A percentile compares a stretch with the other conserved stretches of the same genome.
Conservation (phyloP, 345 rosid species). For the Eucalyptus melliodora region DNA sequence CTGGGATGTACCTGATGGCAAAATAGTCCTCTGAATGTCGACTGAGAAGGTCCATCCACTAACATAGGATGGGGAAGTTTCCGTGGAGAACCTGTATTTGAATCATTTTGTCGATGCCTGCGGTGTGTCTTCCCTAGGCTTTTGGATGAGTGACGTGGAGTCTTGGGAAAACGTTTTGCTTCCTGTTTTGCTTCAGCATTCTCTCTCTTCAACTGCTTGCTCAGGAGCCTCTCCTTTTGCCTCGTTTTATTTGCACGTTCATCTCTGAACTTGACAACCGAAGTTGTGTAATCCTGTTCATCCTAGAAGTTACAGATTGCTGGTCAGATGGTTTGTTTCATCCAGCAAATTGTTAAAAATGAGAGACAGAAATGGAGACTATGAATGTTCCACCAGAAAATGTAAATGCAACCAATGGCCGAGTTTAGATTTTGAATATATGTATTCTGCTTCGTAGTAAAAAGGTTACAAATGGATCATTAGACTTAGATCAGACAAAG, state of each 20-base stretch:
- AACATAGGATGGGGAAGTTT: constrained; percentile 7
- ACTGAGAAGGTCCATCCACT: constrained; percentile 8
- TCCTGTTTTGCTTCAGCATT: neutral
- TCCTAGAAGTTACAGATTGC: neutral
- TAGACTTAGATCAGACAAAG: neutral
- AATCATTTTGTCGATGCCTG: constrained; percentile 11
- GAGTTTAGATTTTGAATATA: neutral
- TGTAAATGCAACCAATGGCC: neutral
- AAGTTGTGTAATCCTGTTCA: neutral
- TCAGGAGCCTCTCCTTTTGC: neutral
- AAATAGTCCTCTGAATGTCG: neutral
- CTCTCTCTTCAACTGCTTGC: neutral
- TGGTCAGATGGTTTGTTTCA: neutral
- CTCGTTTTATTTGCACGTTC: neutral
- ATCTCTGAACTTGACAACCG: neutral
- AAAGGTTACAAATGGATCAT: neutral
- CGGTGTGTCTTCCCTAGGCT: constrained; percentile 5
- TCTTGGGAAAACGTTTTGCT: neutral
- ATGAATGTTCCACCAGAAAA: neutral
- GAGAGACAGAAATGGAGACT: neutral
- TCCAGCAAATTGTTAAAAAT: neutral
- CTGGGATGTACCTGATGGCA: neutral
- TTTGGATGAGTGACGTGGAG: neutral
- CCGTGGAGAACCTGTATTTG: neutral
- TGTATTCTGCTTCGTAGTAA: neutral